These are phyloP conservation scores for Dothiorella sarmentorum DNA, from an alignment of 2,329 filamentous ascomycete genomes.

Conservation along the genomic window DNA sequence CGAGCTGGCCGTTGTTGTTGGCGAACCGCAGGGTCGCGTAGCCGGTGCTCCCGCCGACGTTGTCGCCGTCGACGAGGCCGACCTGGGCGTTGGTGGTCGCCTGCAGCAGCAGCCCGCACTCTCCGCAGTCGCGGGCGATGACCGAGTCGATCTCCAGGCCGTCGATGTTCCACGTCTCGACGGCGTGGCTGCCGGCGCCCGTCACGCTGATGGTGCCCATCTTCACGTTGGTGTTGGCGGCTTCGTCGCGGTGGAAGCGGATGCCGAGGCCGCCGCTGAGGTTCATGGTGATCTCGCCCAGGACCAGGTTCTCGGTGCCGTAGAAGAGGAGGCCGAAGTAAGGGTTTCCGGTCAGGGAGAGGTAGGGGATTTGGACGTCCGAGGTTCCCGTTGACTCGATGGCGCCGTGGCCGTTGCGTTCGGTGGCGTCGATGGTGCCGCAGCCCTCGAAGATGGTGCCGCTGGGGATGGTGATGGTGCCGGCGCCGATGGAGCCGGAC, in stretches of 20 bases:
- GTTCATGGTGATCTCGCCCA: conserved; percentile 55
- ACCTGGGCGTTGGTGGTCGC: conserved; percentile 52
- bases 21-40: conserved; percentile 58
- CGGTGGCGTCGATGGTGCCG: conserved; percentile 51
- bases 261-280: conserved; percentile 55
- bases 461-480: conserved; percentile 49
- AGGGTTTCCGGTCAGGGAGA: conserved; percentile 56
- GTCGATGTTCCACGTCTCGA: conserved; percentile 60
- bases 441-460: conserved; percentile 59
- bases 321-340: conserved; percentile 58
- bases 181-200: conserved; percentile 54
- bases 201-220: conserved; percentile 53
- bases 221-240: conserved; percentile 52
- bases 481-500: conserved; percentile 54
- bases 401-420: conserved; percentile 47
- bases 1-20: conserved; percentile 53
- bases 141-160: conserved; percentile 51
- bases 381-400: conserved; percentile 51
- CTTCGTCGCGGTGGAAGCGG: conserved; percentile 55
- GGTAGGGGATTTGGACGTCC: conserved; percentile 54
- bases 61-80: conserved; percentile 55
- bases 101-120: conserved; percentile 57
- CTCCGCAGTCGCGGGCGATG: conserved; percentile 53
- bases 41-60: conserved; percentile 51
- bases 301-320: conserved; percentile 46